These are phyloP conservation scores for Lodderomyces metapsilosis DNA, from an alignment of 1,139 yeast genomes.

Conservation along the genomic window DNA sequence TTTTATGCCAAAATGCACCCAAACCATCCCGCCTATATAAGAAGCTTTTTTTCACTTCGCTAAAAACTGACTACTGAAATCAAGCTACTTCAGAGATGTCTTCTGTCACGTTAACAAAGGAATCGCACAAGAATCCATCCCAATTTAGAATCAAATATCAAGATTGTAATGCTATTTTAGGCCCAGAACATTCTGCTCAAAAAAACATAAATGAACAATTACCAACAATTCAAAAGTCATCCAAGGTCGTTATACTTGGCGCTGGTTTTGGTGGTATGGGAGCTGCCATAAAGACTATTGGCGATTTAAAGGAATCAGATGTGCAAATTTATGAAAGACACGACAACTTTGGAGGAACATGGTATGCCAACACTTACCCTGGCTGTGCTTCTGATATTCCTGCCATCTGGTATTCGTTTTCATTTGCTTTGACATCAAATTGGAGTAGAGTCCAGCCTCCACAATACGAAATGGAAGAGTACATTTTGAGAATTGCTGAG, in stretches of 20 bases:
- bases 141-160: conserved; percentile 29
- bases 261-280: conserved; percentile 51
- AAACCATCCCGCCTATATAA: no score
- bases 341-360: conserved; percentile 50
- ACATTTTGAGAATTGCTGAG: conserved; percentile 38
- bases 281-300: conserved; percentile 29
- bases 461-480: conserved; percentile 48
- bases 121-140: conserved; percentile 34
- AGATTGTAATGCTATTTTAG: conserved; percentile 29
- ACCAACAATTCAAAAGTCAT: conserved; percentile 23
- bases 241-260: conserved; percentile 43
- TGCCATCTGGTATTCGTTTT: conserved; percentile 47
- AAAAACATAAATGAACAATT: conserved; percentile 14
- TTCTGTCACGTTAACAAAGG: conserved; percentile 27
- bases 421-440: conserved; percentile 37
- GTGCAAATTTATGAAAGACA: conserved; percentile 45
- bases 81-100: conserved; percentile 18
- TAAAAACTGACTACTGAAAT: no score
- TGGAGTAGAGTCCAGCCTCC: conserved; percentile 51
- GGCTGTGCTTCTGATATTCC: conserved; percentile 56
- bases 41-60: no score
- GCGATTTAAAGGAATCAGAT: conserved; percentile 32
- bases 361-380: conserved; percentile 55
- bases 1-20: no score
- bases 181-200: conserved; percentile 15